Base-by-base conservation (phyloP, 2,329 filamentous ascomycete genomes). In the Dactylellina haptotyla region DNA sequence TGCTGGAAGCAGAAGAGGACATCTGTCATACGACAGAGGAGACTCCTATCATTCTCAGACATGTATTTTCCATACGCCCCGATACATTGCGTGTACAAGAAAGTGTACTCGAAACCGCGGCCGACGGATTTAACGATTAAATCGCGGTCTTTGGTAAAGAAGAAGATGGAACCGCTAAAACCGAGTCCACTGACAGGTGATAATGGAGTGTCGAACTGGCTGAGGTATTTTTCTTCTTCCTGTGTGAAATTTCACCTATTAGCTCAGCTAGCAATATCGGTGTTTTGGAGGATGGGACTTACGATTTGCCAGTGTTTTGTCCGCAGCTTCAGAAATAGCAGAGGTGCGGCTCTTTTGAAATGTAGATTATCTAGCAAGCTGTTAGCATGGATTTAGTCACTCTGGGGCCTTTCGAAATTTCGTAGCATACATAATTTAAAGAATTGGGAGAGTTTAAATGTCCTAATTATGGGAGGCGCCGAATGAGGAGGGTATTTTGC, bases 121-220 rank as follows among this genome's bases (percentile, higher is more conserved):
- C 76, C 72, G 48, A 78, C 70, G 26, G 70, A 76, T 59, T 78
- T 78, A 20, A 78, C 45, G 26, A 78, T 76, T 30, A 71, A 72
- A 8, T 58, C 61, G 14, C 54, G 67, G 16, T 77, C 76, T 37
- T 75, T 46, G 1, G 76, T 76, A 53, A 71, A 77, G 61, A 77
- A 78, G 70, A 78, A 78, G 10, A 77, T 54, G 3, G 70, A 76
- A 4, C 77, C 76, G 30, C 75, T 76, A 48, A 78, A 77, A 14
- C 77, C 76, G 14, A 78, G 74, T 10, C 75, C 75, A 23, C 74
- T 70, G 25, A 76, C 70, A 2, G 74, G 76, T 18, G 51, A 62
- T 4, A 76, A 56, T 2, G 41, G 46, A 25, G 64, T 45, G 8
- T 61, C 54, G 16, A 76, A 75, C 48, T 78, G 65, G 14, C 58